Evolutionary conservation across 192 early-diverging fungal species (phyloP).

Genomic region (Coemansia sp.): DNA sequence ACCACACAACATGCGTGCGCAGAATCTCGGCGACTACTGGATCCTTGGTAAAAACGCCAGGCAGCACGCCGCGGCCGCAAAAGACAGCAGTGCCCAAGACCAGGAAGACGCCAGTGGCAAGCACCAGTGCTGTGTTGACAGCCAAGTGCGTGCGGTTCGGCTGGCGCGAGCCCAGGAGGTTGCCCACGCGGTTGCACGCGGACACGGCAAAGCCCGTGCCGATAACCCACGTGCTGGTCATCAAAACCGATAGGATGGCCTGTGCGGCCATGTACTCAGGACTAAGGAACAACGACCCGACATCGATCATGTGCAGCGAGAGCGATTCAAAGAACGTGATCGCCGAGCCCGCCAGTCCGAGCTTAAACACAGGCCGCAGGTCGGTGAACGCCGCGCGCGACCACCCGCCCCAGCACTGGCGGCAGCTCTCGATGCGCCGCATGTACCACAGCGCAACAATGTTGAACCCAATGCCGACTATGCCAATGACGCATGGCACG

Average conservation of each 20-base stretch:
- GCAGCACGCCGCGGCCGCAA: slow-evolving; percentile 48
- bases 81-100: slow-evolving; percentile 59
- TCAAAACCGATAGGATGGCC: slow-evolving; percentile 67
- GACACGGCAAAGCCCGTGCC: slow-evolving; percentile 72
- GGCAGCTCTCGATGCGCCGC: slow-evolving; percentile 56
- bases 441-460: slow-evolving; percentile 56
- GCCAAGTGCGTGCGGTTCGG: slow-evolving; percentile 55
- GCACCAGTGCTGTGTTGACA: slow-evolving; percentile 36
- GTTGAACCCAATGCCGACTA: slow-evolving; percentile 57
- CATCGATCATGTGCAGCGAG: slow-evolving; percentile 69
- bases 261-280: slow-evolving; percentile 78
- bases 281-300: slow-evolving; percentile 77
- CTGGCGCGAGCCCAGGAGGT: slow-evolving; percentile 64
- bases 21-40: slow-evolving; percentile 25
- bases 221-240: slow-evolving; percentile 65
- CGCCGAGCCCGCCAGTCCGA: slow-evolving; percentile 76
- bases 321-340: slow-evolving; percentile 82
- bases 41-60: slow-evolving; percentile 55
- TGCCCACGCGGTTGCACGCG: slow-evolving; percentile 77
- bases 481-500: slow-evolving; percentile 62
- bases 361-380: slow-evolving; percentile 59
- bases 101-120: slow-evolving; percentile 56
- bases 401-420: slow-evolving; percentile 86
- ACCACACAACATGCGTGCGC: slow-evolving; percentile 31
- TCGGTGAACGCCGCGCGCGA: slow-evolving; percentile 64